Evolutionary conservation across 495 filamentous ascomycete genomes (phyloP), one percentile per base, ranked within the genome.

Genomic region (Sphaerosporella brunnea): DNA sequence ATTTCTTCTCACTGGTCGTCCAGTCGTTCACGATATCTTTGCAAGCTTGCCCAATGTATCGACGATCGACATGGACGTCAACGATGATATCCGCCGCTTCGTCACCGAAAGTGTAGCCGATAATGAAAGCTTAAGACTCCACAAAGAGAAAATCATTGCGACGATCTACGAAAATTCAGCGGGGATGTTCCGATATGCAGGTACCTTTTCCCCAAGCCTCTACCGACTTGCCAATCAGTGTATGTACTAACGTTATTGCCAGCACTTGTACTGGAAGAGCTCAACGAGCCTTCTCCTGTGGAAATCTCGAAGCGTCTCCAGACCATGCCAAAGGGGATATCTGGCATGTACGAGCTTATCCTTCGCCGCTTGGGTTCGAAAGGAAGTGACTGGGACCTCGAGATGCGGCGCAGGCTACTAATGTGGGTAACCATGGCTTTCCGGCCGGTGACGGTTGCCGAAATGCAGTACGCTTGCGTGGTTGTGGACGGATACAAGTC

Each of bases 171-270:
- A 44, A 36, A 42, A 43, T 1, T 41, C 51, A 4, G 38, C 35
- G 3, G 38, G 47, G 21, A 49, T 49, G 45, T 52, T 49, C 41
- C 51, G 47, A 5, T 52, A 48, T 48, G 46, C 47, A 13, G 47
- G 39, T 24, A 24, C 36, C 5, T 38, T n/a, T 38, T 38, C 36
- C 36, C 36, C 36, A 7, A 38, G 5, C 36, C n/a, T n/a, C n/a
- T n/a, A n/a, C n/a, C n/a, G n/a, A n/a, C n/a, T n/a, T n/a, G n/a
- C n/a, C n/a, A n/a, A n/a, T n/a, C n/a, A n/a, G n/a, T n/a, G n/a
- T n/a, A n/a, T n/a, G n/a, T n/a, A n/a, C n/a, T n/a, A n/a, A n/a
- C n/a, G n/a, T n/a, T n/a, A n/a, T n/a, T n/a, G n/a, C n/a, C n/a
- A 42, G 47, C 38, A 16, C 46, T 49, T 0, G 26, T 49, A 25